These are phyloP conservation scores for Auricularia sp. DNA, from an alignment of 768 basidiomycete genomes.

Conservation along the genomic window DNA sequence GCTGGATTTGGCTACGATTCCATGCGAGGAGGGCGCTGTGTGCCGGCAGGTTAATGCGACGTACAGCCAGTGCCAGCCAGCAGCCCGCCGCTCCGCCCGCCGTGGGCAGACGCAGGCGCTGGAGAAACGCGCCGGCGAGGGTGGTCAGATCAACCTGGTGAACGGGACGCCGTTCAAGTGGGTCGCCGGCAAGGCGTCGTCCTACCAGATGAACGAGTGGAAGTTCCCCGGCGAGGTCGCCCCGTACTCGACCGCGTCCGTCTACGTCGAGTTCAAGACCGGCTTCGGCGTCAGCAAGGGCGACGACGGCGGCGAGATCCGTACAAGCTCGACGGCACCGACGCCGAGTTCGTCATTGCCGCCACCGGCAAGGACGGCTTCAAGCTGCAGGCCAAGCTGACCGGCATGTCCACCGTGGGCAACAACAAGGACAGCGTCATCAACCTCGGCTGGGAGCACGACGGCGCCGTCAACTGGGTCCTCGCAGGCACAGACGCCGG, in stretches of 20 bases:
- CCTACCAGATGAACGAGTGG: not conserved
- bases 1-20: not conserved
- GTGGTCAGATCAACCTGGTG: not conserved
- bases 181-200: not conserved
- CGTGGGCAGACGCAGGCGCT: not conserved
- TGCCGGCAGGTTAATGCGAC: not conserved
- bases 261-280: constrained; percentile 2
- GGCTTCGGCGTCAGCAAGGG: not conserved
- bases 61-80: not conserved
- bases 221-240: not conserved
- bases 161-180: not conserved
- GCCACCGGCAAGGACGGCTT: not conserved
- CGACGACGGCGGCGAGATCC: not conserved
- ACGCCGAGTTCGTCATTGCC: not conserved
- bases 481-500: not conserved
- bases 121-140: not conserved
- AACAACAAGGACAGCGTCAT: not conserved
- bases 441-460: not conserved
- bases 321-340: not conserved
- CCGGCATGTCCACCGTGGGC: not conserved
- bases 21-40: not conserved
- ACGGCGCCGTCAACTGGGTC: constrained; percentile 1
- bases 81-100: not conserved
- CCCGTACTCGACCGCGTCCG: not conserved
- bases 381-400: not conserved